Evolutionary conservation across 2,329 filamentous ascomycete genomes (phyloP), one percentile per base, ranked within the genome.

Genomic region (Pseudogymnoascus sp.): DNA sequence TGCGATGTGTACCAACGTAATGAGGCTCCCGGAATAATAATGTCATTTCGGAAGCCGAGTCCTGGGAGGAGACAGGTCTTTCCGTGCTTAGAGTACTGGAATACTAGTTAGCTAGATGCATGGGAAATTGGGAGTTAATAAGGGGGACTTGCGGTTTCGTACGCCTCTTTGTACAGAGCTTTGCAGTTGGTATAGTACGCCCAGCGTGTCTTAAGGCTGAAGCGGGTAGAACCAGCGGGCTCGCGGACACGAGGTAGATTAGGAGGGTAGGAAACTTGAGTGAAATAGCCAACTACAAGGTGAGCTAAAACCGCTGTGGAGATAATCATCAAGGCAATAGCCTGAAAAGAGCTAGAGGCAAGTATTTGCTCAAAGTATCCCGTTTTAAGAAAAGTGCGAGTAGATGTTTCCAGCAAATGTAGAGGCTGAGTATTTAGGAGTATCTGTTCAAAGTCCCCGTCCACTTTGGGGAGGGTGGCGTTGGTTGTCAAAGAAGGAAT

Each of bases 51-150:
- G 31, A 75, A 71, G 2, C 74, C 76, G 5, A 78, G 69, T 4
- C 76, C 75, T 0, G 78, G 78, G 5, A 79, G 62, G 1, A 80
- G 68, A 2, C 79, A 78, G 0, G 77, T 68, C 36, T 72, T 72
- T n/a, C 76, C 77, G 14, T 74, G 72, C 56, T 79, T 79, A 23
- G 72, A 69, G 63, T 78, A 79, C 76, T 80, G 25, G 7, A 11
- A 25, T 31, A 49, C 12, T 5, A 25, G 18, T 60, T 28, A 59
- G 36, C 12, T 60, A 43, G 25, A 14, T 31, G 34, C 5, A 18
- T 16, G 8, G 8, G 14, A 37, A 2, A 18, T n/a, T 14, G 14
- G 12, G 23, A n/a, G 12, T 12, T 14, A 12, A 49, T 8, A 49
- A 7, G 43, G 9, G 12, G 12, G 6, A 31, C 66, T 59, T 65